phyloP scores from a whole-genome alignment of 2,329 filamentous ascomycete genomes.

The Xylaria multiplex region DNA sequence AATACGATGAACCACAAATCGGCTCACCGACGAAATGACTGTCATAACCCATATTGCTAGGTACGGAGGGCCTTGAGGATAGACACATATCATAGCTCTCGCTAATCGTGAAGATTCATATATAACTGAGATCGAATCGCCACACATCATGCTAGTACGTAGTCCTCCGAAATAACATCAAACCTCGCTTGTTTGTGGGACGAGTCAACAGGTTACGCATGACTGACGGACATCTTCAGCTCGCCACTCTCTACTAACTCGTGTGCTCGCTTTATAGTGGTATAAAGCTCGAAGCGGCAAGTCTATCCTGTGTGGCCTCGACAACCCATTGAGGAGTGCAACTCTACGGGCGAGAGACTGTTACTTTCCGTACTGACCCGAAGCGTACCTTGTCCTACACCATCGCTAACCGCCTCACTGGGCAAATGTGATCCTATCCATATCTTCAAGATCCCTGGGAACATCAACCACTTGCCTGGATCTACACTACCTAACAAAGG shows the following conservation, averaged over 20 bases:
- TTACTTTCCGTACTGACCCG: background rate
- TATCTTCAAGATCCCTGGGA: slow-evolving; percentile 28
- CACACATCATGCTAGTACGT: background rate
- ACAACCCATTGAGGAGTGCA: background rate
- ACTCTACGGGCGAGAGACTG: background rate
- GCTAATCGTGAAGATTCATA: too few species aligned
- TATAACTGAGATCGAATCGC: slow-evolving; percentile 1
- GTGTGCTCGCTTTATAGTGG: slow-evolving; percentile 9
- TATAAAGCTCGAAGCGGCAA: slow-evolving; percentile 24
- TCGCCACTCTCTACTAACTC: slow-evolving; percentile 11
- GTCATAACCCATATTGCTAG: too few species aligned
- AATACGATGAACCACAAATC: too few species aligned
- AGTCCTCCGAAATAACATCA: background rate
- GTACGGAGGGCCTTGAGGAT: too few species aligned
- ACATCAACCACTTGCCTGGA: slow-evolving; percentile 30
- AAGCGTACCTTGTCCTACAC: slow-evolving; percentile 14
- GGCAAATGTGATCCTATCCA: slow-evolving; percentile 29
- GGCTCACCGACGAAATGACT: too few species aligned
- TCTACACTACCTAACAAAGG: slow-evolving; percentile 20
- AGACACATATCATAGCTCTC: too few species aligned
- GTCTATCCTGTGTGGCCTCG: slow-evolving; percentile 6
- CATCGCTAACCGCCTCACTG: slow-evolving; percentile 8
- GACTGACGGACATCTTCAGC: slow-evolving; percentile 21
- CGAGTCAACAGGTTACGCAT: slow-evolving; percentile 21
- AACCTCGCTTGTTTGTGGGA: background rate